Base-by-base conservation (phyloP, 2,329 filamentous ascomycete genomes). In the Exophiala viscosa region DNA sequence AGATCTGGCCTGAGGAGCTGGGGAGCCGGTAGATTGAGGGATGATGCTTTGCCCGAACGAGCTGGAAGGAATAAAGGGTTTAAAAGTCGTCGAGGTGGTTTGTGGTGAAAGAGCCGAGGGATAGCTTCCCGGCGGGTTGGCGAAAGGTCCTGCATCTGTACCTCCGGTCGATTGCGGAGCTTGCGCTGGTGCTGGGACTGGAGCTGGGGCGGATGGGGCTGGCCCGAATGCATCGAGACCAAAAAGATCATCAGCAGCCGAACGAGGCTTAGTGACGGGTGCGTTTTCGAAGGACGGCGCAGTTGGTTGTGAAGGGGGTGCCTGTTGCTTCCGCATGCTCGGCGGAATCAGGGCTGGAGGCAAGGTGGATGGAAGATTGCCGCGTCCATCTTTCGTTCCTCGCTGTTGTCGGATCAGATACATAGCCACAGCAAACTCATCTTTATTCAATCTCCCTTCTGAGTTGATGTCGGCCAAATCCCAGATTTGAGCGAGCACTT, bases 391-490 rank as follows among this genome's bases (percentile, higher is more conserved):
- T 52, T 83, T 83, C 57, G 85, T 86, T 59, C 81, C 87, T 48
- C 91, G 82, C 68, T 96, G 91, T 68, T 95, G 88, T 56, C 91
- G 83, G 63, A 99, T 96, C 45, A 99, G 78, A 67, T 95, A 95
- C 91, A 99, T 96, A 48, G 93, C 92, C 42, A 99, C 90, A 0
- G 93, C 90, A 67, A 99, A 99, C 64, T 96, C 91, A 61, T 99
- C 93, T 62, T 83, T 84, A 42, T 81, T 90, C 51, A 99, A 76
- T 52, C 87, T 85, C 9, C 93, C 93, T 62, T 91, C 87, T 6
- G 90, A 93, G 65, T 89, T 90, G 70, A 96, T 90, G 70, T 99
- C 93, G 11, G 93, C 87, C 28, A 99, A 81, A 68, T 99, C 93
- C 93, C 93, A 99, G 59, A 99, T 95, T 64, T 95, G 88, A 28